Evolutionary conservation across 2,329 filamentous ascomycete genomes (phyloP), one percentile per base, ranked within the genome.

Genomic region (Botrytis elliptica): DNA sequence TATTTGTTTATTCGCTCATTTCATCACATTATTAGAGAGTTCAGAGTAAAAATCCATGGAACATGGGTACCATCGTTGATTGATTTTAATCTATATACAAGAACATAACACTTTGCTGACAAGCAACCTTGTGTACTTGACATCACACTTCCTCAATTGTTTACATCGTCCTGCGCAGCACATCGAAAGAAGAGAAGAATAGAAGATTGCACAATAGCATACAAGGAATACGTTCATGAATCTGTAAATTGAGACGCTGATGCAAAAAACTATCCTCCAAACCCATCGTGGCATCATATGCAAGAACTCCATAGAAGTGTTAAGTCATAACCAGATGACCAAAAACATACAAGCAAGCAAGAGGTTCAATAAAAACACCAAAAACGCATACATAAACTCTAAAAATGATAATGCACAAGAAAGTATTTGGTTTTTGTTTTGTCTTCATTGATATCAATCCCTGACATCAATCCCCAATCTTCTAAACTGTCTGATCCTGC

Each of bases 361-460:
- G 36, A 44, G 10, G 22, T 38, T 25, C 12, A 29, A 44, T 18
- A n/a, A n/a, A 52, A n/a, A 16, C 25, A 9, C 14, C 52, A 14
- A 18, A 60, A 60, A 44, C n/a, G 36, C 52, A 70, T 18, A 60
- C 7, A 44, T 22, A 46, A 70, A 46, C 18, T 59, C 40, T 46
- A 29, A 38, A 60, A 42, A 46, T 18, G 14, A 33, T 16, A 60
- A 44, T 62, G 67, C 67, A 70, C 67, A 70, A 70, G 67, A 70
- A 70, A 18, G 49, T 57, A 60, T 36, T 44, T 70, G 42, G 55
- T 70, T 46, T 62, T 55, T 33, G 25, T 55, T 70, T 70, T 60
- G 68, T 70, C 22, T 70, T 70, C 68, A 70, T 70, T 70, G 52
- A 62, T 70, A 70, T 70, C 68, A 70, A 65, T 67, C 60, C 46